phyloP scores from a whole-genome alignment of 768 basidiomycete genomes.

The Boletus barrowsii region DNA sequence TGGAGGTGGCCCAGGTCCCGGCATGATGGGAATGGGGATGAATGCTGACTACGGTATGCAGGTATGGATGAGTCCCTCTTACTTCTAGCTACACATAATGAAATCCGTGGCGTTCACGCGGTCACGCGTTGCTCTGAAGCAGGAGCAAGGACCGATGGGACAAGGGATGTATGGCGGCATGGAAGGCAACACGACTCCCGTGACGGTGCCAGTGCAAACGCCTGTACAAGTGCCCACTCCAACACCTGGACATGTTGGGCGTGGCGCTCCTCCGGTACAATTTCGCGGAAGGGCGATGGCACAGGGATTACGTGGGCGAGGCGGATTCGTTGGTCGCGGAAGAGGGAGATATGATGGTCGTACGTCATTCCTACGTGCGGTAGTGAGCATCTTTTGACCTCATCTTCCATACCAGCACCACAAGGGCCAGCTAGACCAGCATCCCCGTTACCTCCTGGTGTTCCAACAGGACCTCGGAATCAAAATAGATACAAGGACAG shows the following conservation, averaged over 20 bases:
- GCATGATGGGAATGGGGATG: constrained; percentile 73
- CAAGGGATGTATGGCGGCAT: constrained; percentile 69
- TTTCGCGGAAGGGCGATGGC: constrained; percentile 45
- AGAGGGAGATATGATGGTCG: constrained; percentile 38
- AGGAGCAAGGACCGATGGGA: constrained; percentile 62
- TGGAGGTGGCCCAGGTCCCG: constrained; percentile 41
- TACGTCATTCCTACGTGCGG: constrained; percentile 24
- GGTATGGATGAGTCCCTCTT: constrained; percentile 45
- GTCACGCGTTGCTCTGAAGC: constrained; percentile 23
- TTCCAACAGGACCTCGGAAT: constrained; percentile 85
- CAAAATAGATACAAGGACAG: constrained; percentile 90
- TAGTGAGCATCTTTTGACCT: not conserved
- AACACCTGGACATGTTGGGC: constrained; percentile 28
- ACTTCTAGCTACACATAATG: constrained; percentile 35
- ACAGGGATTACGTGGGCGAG: constrained; percentile 44
- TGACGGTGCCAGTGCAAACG: constrained; percentile 38
- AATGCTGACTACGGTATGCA: constrained; percentile 70
- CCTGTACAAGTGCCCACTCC: constrained; percentile 32
- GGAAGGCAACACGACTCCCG: constrained; percentile 51
- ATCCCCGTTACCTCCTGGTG: constrained; percentile 81
- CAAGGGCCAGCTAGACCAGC: constrained; percentile 68
- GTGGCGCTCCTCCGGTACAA: constrained; percentile 36
- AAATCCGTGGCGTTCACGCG: constrained; percentile 33
- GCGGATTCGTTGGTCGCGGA: constrained; percentile 39
- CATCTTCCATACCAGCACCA: constrained; percentile 29